A percentile compares a stretch with the other conserved stretches of the same genome.
Conservation (phyloP, 2,329 filamentous ascomycete species). For the Talaromyces pinophilus region DNA sequence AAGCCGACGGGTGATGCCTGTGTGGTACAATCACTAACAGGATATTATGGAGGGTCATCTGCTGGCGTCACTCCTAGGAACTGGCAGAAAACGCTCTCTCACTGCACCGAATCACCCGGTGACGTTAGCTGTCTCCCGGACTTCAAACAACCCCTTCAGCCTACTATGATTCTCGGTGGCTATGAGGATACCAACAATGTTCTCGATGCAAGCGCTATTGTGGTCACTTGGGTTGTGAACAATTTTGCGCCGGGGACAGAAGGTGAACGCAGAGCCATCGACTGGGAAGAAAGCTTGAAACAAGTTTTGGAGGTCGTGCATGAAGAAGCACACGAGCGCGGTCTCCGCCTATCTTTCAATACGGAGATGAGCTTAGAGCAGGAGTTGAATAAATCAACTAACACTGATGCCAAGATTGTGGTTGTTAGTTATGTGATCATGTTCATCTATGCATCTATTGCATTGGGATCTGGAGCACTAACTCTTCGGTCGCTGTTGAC, state of each 20-base stretch:
- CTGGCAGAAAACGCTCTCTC: slow-evolving; percentile 72
- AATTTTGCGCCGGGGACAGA: slow-evolving; percentile 76
- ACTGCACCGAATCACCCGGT: slow-evolving; percentile 78
- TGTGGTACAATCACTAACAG: slow-evolving; percentile 88
- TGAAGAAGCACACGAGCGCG: slow-evolving; percentile 72
- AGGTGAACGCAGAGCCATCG: slow-evolving; percentile 72
- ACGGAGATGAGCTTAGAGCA: slow-evolving; percentile 94
- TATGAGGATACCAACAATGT: slow-evolving; percentile 66
- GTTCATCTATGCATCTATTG: slow-evolving; percentile 95
- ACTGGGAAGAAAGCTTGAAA: slow-evolving; percentile 83
- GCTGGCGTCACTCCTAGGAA: slow-evolving; percentile 60
- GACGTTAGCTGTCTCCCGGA: slow-evolving; percentile 72
- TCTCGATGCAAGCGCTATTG: slow-evolving; percentile 73
- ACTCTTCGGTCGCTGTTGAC: slow-evolving; percentile 73
- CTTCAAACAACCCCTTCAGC: slow-evolving; percentile 85
- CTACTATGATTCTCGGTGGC: slow-evolving; percentile 82
- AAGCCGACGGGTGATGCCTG: slow-evolving; percentile 89
- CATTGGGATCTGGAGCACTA: slow-evolving; percentile 83
- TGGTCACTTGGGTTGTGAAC: slow-evolving; percentile 92
- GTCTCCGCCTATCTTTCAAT: slow-evolving; percentile 86
- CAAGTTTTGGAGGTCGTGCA: slow-evolving; percentile 74
- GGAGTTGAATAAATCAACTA: slow-evolving; percentile 96
- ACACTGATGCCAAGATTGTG: slow-evolving; percentile 96
- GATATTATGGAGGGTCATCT: slow-evolving; percentile 76
- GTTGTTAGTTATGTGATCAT: slow-evolving; percentile 97